Percentiles rank a stretch among this genome's conserved stretches.
Conservation (phyloP, 306 rosid species). For the Lotus japonicus region DNA sequence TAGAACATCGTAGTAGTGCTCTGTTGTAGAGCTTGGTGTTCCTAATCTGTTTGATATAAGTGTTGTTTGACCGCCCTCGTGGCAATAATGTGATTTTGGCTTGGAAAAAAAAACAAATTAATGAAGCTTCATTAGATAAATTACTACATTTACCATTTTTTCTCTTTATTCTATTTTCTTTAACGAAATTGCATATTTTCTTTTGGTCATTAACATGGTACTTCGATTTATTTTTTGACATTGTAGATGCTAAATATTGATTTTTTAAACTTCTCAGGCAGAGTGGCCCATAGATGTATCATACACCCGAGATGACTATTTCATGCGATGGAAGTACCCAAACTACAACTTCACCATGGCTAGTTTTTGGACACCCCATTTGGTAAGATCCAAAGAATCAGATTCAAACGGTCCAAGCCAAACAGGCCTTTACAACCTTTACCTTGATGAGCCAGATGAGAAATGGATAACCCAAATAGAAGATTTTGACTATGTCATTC, state of each 20-base stretch:
- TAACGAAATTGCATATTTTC: background rate
- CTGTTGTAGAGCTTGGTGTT: no score
- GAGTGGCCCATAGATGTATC: conserved; percentile 87
- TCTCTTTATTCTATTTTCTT: background rate
- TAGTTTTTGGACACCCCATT: conserved; percentile 71
- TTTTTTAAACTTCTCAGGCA: conserved; percentile 26
- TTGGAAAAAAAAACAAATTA: background rate
- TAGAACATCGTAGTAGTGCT: no score
- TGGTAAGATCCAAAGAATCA: conserved; percentile 48
- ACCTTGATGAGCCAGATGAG: conserved; percentile 70
- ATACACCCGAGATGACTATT: conserved; percentile 37
- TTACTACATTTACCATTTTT: background rate
- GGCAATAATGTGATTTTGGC: no score
- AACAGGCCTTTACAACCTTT: conserved; percentile 49
- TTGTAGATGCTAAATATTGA: background rate
- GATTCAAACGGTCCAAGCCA: conserved; percentile 45
- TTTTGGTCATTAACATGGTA: no score
- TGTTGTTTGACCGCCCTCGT: no score
- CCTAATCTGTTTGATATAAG: no score
- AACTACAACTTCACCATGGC: conserved; percentile 79
- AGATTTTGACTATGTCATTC: conserved; percentile 53
- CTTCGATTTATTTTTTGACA: background rate
- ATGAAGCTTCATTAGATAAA: background rate
- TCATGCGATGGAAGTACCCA: conserved; percentile 67
- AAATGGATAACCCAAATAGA: conserved; percentile 53